phyloP scores from a whole-genome alignment of 2,329 filamentous ascomycete species.

The Aspergillus tubingensis region DNA sequence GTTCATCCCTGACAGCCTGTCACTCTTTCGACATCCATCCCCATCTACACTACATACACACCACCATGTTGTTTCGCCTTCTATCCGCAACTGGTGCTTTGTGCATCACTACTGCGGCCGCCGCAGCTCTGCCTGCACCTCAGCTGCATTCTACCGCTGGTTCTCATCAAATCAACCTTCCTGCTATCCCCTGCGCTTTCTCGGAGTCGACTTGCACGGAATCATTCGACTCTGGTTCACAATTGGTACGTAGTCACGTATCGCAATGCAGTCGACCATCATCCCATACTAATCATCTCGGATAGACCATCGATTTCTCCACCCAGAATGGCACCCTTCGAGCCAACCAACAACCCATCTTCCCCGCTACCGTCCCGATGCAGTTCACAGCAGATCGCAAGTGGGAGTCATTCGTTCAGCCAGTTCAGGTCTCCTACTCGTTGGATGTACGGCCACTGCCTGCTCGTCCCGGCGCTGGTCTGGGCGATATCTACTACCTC shows the following conservation, averaged over 20 bases:
- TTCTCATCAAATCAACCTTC: slow-evolving; percentile 18
- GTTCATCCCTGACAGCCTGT: neutral
- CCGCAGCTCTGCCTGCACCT: slow-evolving; percentile 2
- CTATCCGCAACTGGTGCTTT: slow-evolving; percentile 1
- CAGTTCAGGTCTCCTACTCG: slow-evolving; percentile 25
- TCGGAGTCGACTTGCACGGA: slow-evolving; percentile 17
- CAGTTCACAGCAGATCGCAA: slow-evolving; percentile 28
- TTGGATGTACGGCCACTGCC: slow-evolving; percentile 28
- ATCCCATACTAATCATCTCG: slow-evolving; percentile 4
- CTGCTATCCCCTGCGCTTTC: slow-evolving; percentile 21
- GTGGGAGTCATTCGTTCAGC: slow-evolving; percentile 13
- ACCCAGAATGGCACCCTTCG: slow-evolving; percentile 29
- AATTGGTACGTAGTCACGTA: slow-evolving; percentile 11
- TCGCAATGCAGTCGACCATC: neutral
- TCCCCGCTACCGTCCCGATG: slow-evolving; percentile 31
- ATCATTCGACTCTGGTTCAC: slow-evolving; percentile 9
- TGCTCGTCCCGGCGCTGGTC: slow-evolving; percentile 15
- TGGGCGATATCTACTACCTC: slow-evolving; percentile 24
- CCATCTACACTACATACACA: neutral
- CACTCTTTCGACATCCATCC: neutral
- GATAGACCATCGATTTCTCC: slow-evolving; percentile 32
- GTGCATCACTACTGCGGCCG: slow-evolving; percentile 15
- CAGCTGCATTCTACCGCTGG: neutral
- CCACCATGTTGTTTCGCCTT: slow-evolving; percentile 19
- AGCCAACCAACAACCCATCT: slow-evolving; percentile 33